phyloP scores from a whole-genome alignment of 768 basidiomycete species.

The Podaxis sp. region DNA sequence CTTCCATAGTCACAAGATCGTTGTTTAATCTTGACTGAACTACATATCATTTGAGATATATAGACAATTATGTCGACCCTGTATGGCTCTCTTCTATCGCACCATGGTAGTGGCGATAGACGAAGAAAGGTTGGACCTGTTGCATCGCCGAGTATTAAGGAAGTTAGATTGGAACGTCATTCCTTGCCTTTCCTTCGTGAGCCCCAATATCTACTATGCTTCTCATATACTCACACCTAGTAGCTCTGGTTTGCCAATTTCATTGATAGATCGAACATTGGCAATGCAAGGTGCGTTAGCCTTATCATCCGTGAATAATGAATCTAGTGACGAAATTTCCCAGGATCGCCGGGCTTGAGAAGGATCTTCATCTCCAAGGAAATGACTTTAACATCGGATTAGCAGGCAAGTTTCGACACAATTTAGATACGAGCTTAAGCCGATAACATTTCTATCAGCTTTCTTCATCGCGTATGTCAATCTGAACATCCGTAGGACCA shows the following conservation, averaged over 20 bases:
- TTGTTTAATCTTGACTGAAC: not conserved
- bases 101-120: not conserved
- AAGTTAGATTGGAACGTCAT: slow-evolving; percentile 34
- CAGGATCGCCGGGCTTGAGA: slow-evolving; percentile 28
- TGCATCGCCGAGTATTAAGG: slow-evolving; percentile 21
- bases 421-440: not conserved
- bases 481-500: not conserved
- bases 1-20: not conserved
- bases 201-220: slow-evolving; percentile 17
- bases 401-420: not conserved
- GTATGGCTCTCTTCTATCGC: not conserved
- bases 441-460: not conserved
- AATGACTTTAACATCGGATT: slow-evolving; percentile 28
- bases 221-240: not conserved
- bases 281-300: slow-evolving; percentile 23
- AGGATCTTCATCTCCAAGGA: slow-evolving; percentile 25
- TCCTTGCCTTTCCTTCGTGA: slow-evolving; percentile 30
- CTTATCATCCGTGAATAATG: not conserved
- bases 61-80: not conserved
- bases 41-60: not conserved
- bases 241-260: slow-evolving; percentile 17
- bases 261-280: slow-evolving; percentile 31
- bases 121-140: not conserved
- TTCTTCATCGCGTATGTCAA: slow-evolving; percentile 3
- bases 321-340: not conserved